A percentile compares a stretch with the other conserved stretches of the same genome.
These are phyloP conservation scores for Solanum chacoense DNA, from an alignment of 305 asterid species.

Conservation along the genomic window DNA sequence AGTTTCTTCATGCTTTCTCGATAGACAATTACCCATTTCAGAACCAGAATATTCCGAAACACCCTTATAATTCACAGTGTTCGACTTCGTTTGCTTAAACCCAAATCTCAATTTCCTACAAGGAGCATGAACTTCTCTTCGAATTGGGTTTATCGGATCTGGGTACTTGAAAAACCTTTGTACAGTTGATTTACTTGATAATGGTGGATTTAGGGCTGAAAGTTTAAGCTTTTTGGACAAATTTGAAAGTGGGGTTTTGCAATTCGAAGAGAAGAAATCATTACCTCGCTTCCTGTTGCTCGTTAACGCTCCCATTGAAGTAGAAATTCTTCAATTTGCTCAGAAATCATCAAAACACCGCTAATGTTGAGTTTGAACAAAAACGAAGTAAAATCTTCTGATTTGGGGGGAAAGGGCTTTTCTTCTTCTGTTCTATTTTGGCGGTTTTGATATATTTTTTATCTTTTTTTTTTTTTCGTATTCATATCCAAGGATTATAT, in stretches of 20 bases:
- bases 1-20: not conserved
- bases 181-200: constrained; percentile 9
- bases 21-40: constrained; percentile 21
- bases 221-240: constrained; percentile 34
- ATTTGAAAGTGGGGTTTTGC: constrained; percentile 15
- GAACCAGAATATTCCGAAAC: not conserved
- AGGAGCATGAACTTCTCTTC: constrained; percentile 30
- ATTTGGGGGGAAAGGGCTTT: not conserved
- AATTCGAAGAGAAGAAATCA: constrained; percentile 14
- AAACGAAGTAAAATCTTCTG: not conserved
- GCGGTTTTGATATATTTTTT: not conserved
- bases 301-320: constrained; percentile 54
- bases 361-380: not conserved
- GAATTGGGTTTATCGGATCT: constrained; percentile 47
- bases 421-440: not conserved
- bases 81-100: not conserved
- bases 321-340: not conserved
- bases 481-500: too few relatives aligned
- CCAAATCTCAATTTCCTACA: constrained; percentile 23
- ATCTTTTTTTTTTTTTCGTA: too few relatives aligned
- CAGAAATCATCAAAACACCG: not conserved
- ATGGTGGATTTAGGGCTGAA: not conserved
- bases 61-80: not conserved
- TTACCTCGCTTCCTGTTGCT: constrained; percentile 38
- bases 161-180: constrained; percentile 45